Evolutionary conservation across 306 rosid species (phyloP).

Genomic region (Clitoria ternatea): DNA sequence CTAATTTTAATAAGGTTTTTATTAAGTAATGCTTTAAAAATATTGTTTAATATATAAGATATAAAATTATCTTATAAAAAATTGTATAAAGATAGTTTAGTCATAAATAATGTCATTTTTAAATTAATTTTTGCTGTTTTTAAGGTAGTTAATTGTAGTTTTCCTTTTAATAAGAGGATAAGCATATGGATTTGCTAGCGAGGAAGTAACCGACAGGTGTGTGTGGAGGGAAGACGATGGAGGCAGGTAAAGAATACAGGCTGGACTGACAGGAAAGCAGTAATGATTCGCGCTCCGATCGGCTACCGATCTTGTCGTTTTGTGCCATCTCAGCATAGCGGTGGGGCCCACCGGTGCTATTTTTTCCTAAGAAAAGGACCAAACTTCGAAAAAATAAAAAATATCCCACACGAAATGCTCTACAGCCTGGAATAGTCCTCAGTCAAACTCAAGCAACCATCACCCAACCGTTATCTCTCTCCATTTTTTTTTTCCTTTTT

Average conservation of each 20-base stretch:
- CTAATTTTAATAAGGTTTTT: too few species aligned
- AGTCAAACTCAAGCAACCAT: conserved; percentile 51
- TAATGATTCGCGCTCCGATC: conserved; percentile 70
- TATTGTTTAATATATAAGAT: too few species aligned
- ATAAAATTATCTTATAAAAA: too few species aligned
- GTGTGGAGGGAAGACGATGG: conserved; percentile 19
- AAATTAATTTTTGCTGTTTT: too few species aligned
- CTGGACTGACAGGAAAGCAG: conserved; percentile 63
- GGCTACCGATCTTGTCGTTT: conserved; percentile 76
- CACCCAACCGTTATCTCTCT: conserved; percentile 64
- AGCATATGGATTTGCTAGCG: not conserved
- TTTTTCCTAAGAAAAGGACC: conserved; percentile 11
- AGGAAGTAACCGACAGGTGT: conserved; percentile 41
- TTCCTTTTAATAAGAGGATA: too few species aligned
- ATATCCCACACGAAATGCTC: conserved; percentile 46
- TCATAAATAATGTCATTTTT: too few species aligned
- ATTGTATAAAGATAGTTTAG: too few species aligned
- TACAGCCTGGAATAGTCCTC: conserved; percentile 58
- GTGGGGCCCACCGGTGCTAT: conserved; percentile 19
- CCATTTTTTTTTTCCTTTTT: conserved; percentile 12
- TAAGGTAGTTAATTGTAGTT: too few species aligned
- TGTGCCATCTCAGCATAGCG: conserved; percentile 38
- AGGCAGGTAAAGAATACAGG: conserved; percentile 67
- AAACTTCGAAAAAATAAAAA: not conserved
- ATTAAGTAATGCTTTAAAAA: too few species aligned